A percentile compares a stretch with the other conserved stretches of the same genome.
These are phyloP conservation scores for Malassezia pachydermatis DNA, from an alignment of 1,284 basidiomycete genomes.

Conservation along the genomic window DNA sequence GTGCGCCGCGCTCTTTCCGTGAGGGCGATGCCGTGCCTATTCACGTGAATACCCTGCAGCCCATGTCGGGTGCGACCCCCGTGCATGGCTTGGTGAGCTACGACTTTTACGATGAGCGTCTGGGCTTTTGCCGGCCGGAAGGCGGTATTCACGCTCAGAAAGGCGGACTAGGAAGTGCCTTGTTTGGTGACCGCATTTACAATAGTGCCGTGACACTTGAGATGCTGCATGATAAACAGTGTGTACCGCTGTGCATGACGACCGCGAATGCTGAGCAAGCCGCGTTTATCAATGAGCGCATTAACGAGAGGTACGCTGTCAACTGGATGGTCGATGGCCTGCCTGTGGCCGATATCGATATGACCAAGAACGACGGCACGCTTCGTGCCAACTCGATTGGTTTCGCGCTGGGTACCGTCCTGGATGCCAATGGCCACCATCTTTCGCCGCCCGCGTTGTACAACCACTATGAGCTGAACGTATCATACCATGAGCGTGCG, in stretches of 20 bases:
- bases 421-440: slow-evolving; percentile 48
- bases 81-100: slow-evolving; percentile 39
- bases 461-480: slow-evolving; percentile 45
- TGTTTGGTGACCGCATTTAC: slow-evolving; percentile 93
- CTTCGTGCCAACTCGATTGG: slow-evolving; percentile 57
- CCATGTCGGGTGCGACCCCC: slow-evolving; percentile 34
- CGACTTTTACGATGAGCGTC: slow-evolving; percentile 74
- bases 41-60: slow-evolving; percentile 46
- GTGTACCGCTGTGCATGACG: slow-evolving; percentile 63
- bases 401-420: slow-evolving; percentile 46
- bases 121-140: slow-evolving; percentile 76
- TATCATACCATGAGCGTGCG: slow-evolving; percentile 41
- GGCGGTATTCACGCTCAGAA: slow-evolving; percentile 67
- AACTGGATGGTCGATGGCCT: slow-evolving; percentile 93
- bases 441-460: slow-evolving; percentile 35
- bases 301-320: slow-evolving; percentile 81
- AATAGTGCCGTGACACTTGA: slow-evolving; percentile 73
- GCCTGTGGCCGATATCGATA: slow-evolving; percentile 59
- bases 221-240: slow-evolving; percentile 65
- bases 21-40: slow-evolving; percentile 47
- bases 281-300: slow-evolving; percentile 80
- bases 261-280: slow-evolving; percentile 63
- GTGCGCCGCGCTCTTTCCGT: slow-evolving; percentile 47
- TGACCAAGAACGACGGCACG: slow-evolving; percentile 38
- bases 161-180: slow-evolving; percentile 79